Percentiles rank a stretch among this genome's conserved stretches.
Evolutionary conservation across 2,329 filamentous ascomycete species (phyloP).

Genomic region (Diaporthe destruens): DNA sequence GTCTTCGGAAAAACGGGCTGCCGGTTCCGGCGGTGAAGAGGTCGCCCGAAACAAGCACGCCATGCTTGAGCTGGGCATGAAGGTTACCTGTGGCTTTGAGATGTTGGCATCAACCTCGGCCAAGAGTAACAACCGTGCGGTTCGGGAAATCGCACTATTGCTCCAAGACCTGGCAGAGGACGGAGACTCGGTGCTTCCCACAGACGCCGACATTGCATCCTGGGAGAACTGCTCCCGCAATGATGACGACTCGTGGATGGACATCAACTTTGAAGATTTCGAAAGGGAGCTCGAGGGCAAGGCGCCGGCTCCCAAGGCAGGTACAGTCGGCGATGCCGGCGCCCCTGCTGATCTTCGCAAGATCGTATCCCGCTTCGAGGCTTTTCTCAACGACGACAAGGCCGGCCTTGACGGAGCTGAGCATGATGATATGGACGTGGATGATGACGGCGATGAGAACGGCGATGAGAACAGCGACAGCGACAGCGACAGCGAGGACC

Average conservation of each 20-base stretch:
- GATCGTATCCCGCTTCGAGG: conserved; percentile 93
- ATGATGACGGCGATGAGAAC: conserved; percentile 66
- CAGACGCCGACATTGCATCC: conserved; percentile 75
- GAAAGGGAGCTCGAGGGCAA: conserved; percentile 79
- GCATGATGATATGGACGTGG: conserved; percentile 77
- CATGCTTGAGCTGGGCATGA: conserved; percentile 83
- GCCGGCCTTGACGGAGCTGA: conserved; percentile 85
- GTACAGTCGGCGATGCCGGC: conserved; percentile 72
- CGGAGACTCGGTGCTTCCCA: conserved; percentile 75
- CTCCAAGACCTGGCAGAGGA: conserved; percentile 82
- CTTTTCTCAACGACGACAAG: conserved; percentile 87
- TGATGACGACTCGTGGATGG: conserved; percentile 90
- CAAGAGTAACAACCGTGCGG: conserved; percentile 75
- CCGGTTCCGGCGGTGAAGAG: conserved; percentile 9
- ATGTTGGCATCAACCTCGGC: conserved; percentile 80
- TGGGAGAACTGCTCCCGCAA: conserved; percentile 76
- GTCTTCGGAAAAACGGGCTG: conserved; percentile 41
- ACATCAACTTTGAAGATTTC: conserved; percentile 91
- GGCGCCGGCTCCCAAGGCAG: conserved; percentile 53
- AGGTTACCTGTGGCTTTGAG: conserved; percentile 90
- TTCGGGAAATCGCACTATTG: conserved; percentile 81
- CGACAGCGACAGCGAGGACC: conserved; percentile 75
- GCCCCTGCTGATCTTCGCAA: conserved; percentile 84
- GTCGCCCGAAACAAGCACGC: conserved; percentile 49
- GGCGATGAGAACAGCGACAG: conserved; percentile 53